Conservation (phyloP, 768 basidiomycete genomes). For the Crucibulum laeve region DNA sequence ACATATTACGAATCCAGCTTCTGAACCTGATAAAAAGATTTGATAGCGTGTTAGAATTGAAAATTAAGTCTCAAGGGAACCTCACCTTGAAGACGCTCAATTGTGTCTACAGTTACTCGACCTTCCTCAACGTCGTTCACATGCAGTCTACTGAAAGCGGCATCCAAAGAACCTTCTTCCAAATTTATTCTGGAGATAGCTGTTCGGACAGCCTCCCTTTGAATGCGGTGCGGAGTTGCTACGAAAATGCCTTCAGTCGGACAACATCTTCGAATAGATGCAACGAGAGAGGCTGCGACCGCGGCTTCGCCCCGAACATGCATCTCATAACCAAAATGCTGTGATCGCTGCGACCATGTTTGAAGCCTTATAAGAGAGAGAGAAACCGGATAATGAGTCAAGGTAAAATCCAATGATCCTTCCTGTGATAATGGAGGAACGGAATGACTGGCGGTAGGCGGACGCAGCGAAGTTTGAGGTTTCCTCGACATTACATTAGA, state of each 20-base stretch:
- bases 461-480: slow-evolving; percentile 27
- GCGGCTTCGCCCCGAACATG: slow-evolving; percentile 46
- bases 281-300: slow-evolving; percentile 38
- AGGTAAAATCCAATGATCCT: slow-evolving; percentile 9
- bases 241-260: slow-evolving; percentile 44
- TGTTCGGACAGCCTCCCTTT: slow-evolving; percentile 44
- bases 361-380: slow-evolving; percentile 37
- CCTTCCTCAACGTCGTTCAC: slow-evolving; percentile 7
- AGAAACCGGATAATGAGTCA: slow-evolving; percentile 34
- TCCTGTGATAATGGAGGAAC: slow-evolving; percentile 11
- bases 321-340: slow-evolving; percentile 37
- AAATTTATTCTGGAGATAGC: slow-evolving; percentile 23
- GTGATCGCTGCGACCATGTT: slow-evolving; percentile 23
- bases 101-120: slow-evolving; percentile 41
- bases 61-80: not conserved
- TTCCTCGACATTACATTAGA: slow-evolving; percentile 40
- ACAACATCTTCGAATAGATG: slow-evolving; percentile 29
- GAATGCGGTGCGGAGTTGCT: slow-evolving; percentile 48
- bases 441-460: slow-evolving; percentile 18
- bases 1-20: slow-evolving; percentile 51
- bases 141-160: slow-evolving; percentile 10
- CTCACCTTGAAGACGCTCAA: slow-evolving; percentile 47
- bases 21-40: slow-evolving; percentile 31
- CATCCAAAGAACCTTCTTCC: slow-evolving; percentile 9
- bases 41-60: not conserved